Percentiles rank a stretch among this genome's conserved stretches.
These are phyloP conservation scores for Aspergillus ustus DNA, from an alignment of 2,329 filamentous ascomycete genomes.

Conservation along the genomic window DNA sequence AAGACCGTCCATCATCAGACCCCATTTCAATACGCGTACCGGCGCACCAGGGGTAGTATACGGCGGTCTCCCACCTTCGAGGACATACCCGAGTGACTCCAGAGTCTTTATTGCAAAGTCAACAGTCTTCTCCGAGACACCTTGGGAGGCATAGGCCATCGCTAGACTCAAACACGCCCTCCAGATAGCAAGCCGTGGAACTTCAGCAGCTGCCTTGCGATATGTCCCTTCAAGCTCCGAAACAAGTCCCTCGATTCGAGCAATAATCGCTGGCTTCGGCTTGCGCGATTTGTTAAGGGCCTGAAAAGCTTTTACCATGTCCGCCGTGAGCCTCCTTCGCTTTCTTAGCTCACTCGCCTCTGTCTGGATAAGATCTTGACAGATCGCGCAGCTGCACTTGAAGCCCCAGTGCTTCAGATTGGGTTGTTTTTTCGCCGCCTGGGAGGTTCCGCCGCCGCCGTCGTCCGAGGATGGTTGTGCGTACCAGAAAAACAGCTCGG, in stretches of 20 bases:
- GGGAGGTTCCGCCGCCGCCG: not conserved
- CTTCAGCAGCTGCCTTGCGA: constrained; percentile 23
- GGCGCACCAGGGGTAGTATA: not conserved
- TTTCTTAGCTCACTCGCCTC: constrained; percentile 15
- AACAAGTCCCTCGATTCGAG: constrained; percentile 21
- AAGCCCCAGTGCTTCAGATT: constrained; percentile 31
- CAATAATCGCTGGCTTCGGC: too few species aligned
- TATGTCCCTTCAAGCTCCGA: constrained; percentile 29
- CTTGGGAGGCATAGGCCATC: constrained; percentile 1
- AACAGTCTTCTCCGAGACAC: constrained; percentile 22
- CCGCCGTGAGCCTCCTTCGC: constrained; percentile 18
- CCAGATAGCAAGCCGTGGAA: constrained; percentile 31
- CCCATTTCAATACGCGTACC: constrained; percentile 35
- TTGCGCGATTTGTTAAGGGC: too few species aligned
- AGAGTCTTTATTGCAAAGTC: constrained; percentile 28
- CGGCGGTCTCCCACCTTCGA: constrained; percentile 28
- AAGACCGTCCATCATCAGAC: constrained; percentile 29
- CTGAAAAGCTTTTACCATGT: constrained; percentile 9
- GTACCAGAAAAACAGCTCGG: constrained; percentile 55
- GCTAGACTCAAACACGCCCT: constrained; percentile 26
- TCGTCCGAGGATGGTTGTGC: constrained; percentile 20
- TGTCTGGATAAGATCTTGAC: constrained; percentile 22
- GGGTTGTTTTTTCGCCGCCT: not conserved
- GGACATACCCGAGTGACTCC: constrained; percentile 31
- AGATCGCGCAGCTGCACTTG: constrained; percentile 29